Evolutionary conservation across 116 monocot species (phyloP), one percentile per base, ranked within the genome.

Genomic region (Cymodocea nodosa): DNA sequence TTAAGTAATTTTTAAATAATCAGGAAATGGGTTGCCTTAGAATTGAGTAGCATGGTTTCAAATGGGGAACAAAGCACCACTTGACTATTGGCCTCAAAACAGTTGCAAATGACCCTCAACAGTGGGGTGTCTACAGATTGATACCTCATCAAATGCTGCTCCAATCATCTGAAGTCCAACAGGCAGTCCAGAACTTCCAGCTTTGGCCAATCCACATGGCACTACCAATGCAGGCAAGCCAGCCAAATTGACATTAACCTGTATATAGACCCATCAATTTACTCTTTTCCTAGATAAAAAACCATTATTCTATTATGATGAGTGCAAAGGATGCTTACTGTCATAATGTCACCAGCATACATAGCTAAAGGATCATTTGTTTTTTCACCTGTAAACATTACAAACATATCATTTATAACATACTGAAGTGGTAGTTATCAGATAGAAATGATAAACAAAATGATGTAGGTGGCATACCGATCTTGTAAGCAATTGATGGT

Each of bases 301-400:
- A 66, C 51, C 25, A 19, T 24, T 52, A 17, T 35, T 50, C 12
- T 4, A 14, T 3, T 15, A 25, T 4, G 53, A 67, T 6, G 10
- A 23, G 51, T 14, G 15, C 34, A 9, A 16, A 18, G 18, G 67
- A 13, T 48, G 52, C 75, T 75, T 86, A 99, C 98, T 17, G 89
- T 99, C 92, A 92, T 92, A 66, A 86, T 89, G 53, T 99, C 92
- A 34, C 98, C 92, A 14, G 98, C 98, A 77, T 92, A 92, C 98
- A 98, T 98, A 52, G 98, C 89, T 66, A 92, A 81, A 50, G 92
- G 89, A 84, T 99, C 86, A 59, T 85, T 87, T 51, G 66, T 82
- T 74, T 99, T 99, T 73, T 99, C 98, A 71, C 92, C 92, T 99
- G 78, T 54, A 70, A 80, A 69, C 36, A 71, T 66, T 65, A 16